Conservation (phyloP, 495 filamentous ascomycete species). For the Annulohypoxylon stygium region DNA sequence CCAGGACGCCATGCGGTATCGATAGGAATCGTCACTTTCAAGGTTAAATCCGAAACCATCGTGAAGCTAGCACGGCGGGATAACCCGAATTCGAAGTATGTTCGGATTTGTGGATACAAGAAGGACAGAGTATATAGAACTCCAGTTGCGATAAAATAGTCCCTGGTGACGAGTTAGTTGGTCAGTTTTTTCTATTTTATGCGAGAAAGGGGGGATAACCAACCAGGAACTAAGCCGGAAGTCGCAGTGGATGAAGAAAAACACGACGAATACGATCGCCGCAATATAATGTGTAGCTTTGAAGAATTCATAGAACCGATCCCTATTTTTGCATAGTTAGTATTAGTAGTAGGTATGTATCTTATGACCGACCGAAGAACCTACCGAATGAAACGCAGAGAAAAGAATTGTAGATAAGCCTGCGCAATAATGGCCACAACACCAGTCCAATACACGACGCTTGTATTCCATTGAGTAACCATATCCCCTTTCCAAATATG, state of each 20-base stretch:
- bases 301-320: constrained; percentile 72
- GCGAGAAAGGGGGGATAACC: constrained; percentile 21
- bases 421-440: constrained; percentile 68
- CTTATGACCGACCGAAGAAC: constrained; percentile 15
- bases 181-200: neutral
- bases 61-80: constrained; percentile 59
- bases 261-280: constrained; percentile 65
- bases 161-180: constrained; percentile 48
- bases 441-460: constrained; percentile 67
- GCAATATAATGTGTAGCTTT: constrained; percentile 67
- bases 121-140: constrained; percentile 63
- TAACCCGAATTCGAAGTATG: constrained; percentile 60
- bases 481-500: constrained; percentile 64
- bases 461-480: constrained; percentile 59
- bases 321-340: constrained; percentile 51
- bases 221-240: constrained; percentile 69
- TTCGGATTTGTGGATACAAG: constrained; percentile 58
- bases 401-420: constrained; percentile 67
- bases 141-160: constrained; percentile 71
- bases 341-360: neutral
- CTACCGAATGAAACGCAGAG: constrained; percentile 63
- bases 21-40: constrained; percentile 63
- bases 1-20: constrained; percentile 78
- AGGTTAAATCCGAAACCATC: constrained; percentile 57
- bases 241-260: constrained; percentile 72